These are phyloP conservation scores for Yamadazyma diddensiae DNA, from an alignment of 1,139 yeast genomes.

Conservation along the genomic window DNA sequence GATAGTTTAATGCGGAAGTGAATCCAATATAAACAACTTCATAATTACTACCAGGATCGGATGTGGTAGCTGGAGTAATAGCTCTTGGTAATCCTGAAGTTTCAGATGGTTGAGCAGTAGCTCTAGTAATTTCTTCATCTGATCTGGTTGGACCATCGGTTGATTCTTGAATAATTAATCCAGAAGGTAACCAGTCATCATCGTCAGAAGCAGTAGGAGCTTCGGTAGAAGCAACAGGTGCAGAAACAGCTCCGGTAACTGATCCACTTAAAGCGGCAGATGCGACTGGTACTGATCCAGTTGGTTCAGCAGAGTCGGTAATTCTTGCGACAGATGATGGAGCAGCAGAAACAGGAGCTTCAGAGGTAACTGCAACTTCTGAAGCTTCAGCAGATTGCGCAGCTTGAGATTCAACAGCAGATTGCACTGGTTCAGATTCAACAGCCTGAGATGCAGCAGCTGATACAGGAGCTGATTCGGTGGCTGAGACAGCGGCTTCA, in stretches of 20 bases:
- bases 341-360: slow-evolving; percentile 3
- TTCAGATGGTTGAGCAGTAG: slow-evolving; percentile 30
- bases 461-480: slow-evolving; percentile 5
- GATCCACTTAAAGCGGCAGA: slow-evolving; percentile 1
- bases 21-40: slow-evolving; percentile 68
- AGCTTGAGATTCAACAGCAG: slow-evolving; percentile 8
- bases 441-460: slow-evolving; percentile 4
- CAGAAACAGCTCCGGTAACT: slow-evolving; percentile 2
- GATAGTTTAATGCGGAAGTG: slow-evolving; percentile 63
- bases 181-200: slow-evolving; percentile 50
- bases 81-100: slow-evolving; percentile 67
- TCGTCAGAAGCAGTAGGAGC: slow-evolving; percentile 20
- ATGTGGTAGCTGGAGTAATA: slow-evolving; percentile 51
- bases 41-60: slow-evolving; percentile 48
- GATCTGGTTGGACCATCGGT: slow-evolving; percentile 22
- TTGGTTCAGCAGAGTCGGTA: background rate
- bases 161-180: slow-evolving; percentile 35
- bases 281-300: slow-evolving; percentile 1
- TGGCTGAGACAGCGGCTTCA: slow-evolving; percentile 1
- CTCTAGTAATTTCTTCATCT: slow-evolving; percentile 29
- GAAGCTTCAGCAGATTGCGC: slow-evolving; percentile 9
- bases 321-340: slow-evolving; percentile 1
- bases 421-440: slow-evolving; percentile 7
- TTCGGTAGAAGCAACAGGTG: slow-evolving; percentile 6
- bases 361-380: slow-evolving; percentile 6